phyloP scores from a whole-genome alignment of 2,329 filamentous ascomycete genomes.

The Pseudogymnoascus sp. region DNA sequence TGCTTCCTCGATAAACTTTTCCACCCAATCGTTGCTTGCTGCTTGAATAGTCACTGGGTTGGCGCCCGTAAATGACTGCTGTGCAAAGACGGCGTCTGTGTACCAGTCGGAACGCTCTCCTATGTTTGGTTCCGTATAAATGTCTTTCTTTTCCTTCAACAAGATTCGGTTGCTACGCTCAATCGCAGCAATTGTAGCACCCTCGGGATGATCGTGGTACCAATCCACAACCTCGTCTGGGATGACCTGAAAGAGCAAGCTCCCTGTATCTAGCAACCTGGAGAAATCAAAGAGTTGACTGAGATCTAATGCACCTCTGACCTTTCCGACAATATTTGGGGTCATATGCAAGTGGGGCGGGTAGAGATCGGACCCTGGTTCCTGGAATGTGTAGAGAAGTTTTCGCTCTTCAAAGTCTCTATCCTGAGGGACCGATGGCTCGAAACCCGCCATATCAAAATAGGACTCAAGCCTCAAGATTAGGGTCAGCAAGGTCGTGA shows the following conservation, averaged over 20 bases:
- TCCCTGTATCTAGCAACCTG: background rate
- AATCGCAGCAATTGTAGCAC: conserved; percentile 11
- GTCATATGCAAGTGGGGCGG: background rate
- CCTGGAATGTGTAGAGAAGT: background rate
- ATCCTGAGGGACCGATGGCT: background rate
- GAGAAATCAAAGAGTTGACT: background rate
- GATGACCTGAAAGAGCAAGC: background rate
- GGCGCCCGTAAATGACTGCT: conserved; percentile 35
- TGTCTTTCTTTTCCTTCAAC: conserved; percentile 21
- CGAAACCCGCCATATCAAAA: background rate
- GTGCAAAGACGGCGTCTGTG: conserved; percentile 33
- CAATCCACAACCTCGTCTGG: background rate
- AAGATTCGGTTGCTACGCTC: conserved; percentile 16
- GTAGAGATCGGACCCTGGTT: background rate
- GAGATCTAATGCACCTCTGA: background rate
- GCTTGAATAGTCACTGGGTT: conserved; percentile 24
- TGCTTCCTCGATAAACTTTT: conserved; percentile 18
- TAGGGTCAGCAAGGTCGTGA: background rate
- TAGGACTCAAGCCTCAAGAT: background rate
- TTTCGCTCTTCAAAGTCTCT: background rate
- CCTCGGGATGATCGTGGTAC: conserved; percentile 7
- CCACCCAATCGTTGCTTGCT: conserved; percentile 18
- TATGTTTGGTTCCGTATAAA: conserved; percentile 25
- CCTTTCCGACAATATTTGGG: background rate
- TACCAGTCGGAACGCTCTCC: conserved; percentile 23